Conservation (phyloP, 495 filamentous ascomycete genomes). For the Cetradonia linearis region DNA sequence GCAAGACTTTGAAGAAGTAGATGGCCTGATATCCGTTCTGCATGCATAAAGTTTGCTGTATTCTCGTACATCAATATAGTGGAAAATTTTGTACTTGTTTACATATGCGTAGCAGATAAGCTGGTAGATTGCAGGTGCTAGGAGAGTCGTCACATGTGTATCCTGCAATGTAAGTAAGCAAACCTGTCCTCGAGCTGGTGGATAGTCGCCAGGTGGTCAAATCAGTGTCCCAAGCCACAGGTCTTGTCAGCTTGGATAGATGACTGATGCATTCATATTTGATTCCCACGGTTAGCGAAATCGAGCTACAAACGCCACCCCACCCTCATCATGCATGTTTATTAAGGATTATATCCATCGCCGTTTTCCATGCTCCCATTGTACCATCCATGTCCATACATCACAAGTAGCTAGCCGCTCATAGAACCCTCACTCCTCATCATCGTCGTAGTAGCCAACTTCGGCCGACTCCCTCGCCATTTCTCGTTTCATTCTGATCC, state of each 20-base stretch:
- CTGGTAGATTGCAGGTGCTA: too few relatives aligned
- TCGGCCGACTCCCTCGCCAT: constrained; percentile 7
- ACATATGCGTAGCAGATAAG: too few relatives aligned
- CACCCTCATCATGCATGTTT: constrained; percentile 7
- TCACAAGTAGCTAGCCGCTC: background rate
- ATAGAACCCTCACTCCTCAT: background rate
- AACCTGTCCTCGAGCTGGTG: too few relatives aligned
- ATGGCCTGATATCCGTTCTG: too few relatives aligned
- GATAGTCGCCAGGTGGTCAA: too few relatives aligned
- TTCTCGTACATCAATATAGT: too few relatives aligned
- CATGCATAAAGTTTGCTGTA: too few relatives aligned
- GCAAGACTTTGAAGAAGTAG: too few relatives aligned
- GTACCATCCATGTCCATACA: background rate
- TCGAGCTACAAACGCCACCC: constrained; percentile 8
- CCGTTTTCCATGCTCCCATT: constrained; percentile 8
- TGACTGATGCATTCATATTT: constrained; percentile 4
- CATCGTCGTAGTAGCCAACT: constrained; percentile 10
- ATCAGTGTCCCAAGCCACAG: too few relatives aligned
- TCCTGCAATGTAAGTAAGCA: too few relatives aligned
- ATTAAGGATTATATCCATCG: constrained; percentile 1
- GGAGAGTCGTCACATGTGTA: too few relatives aligned
- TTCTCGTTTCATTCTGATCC: constrained; percentile 51
- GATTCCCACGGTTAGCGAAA: background rate
- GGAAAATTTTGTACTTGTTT: too few relatives aligned
- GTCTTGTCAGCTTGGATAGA: background rate